phyloP scores from a whole-genome alignment of 371 early-diverging fungal species.

The Choanephora cucurbitarum region DNA sequence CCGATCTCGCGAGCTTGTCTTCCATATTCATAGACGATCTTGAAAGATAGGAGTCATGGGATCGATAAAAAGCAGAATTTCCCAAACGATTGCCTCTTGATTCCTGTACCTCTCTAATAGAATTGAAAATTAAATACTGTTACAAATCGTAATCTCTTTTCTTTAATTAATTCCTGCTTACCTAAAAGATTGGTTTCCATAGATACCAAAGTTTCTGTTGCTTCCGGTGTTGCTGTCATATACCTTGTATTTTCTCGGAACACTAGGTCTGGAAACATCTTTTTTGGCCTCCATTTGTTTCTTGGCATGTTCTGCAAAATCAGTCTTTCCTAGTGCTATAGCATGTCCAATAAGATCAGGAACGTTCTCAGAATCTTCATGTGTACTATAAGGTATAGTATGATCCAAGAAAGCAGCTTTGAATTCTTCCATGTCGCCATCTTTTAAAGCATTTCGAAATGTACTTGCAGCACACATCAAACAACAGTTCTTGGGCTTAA shows the following conservation, averaged over 20 bases:
- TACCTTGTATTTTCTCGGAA: conserved; percentile 22
- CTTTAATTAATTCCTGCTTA: background rate
- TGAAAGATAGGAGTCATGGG: background rate
- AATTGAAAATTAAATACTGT: background rate
- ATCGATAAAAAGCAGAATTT: conserved; percentile 50
- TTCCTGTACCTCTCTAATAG: conserved; percentile 53
- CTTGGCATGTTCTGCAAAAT: conserved; percentile 19
- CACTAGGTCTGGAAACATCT: background rate
- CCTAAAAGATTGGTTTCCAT: conserved; percentile 20
- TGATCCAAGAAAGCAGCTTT: conserved; percentile 17
- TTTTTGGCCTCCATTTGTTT: background rate
- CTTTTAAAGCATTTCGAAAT: conserved; percentile 30
- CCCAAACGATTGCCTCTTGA: conserved; percentile 68
- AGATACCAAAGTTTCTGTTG: conserved; percentile 8
- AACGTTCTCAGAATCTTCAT: conserved; percentile 22
- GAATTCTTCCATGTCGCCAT: conserved; percentile 20
- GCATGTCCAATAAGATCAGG: conserved; percentile 25
- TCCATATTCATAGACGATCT: conserved; percentile 11
- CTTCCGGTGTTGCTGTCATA: conserved; percentile 43
- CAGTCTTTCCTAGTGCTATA: conserved; percentile 23
- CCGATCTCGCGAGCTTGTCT: background rate
- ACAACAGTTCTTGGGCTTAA: conserved; percentile 35
- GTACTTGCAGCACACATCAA: conserved; percentile 25
- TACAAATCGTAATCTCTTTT: too few relatives aligned
- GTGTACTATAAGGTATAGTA: conserved; percentile 23